These are phyloP conservation scores for Hanseniaspora uvarum DNA, from an alignment of 1,139 yeast genomes.

Conservation along the genomic window DNA sequence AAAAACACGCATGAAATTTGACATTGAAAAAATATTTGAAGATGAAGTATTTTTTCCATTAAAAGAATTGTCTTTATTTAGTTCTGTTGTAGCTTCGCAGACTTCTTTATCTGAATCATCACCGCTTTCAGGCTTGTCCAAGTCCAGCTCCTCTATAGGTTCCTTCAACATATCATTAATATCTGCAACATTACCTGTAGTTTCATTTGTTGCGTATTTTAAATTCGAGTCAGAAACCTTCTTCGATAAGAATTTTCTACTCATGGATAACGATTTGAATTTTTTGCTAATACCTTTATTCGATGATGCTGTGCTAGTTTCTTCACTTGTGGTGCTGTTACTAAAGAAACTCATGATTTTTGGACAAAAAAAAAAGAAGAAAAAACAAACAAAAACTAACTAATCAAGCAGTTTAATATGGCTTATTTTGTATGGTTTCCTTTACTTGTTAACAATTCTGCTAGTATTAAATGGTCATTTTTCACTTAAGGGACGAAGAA, in stretches of 20 bases:
- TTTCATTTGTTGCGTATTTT: not conserved
- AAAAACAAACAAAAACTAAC: not conserved
- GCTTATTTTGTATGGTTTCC: no score
- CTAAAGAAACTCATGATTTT: constrained; percentile 1
- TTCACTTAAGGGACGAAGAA: no score
- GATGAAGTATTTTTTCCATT: not conserved
- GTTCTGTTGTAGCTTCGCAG: not conserved
- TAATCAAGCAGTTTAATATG: no score
- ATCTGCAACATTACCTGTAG: not conserved
- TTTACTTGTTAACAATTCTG: no score
- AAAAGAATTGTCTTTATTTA: not conserved
- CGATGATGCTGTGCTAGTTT: not conserved
- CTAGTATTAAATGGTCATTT: no score
- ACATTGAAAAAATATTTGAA: constrained; percentile 1
- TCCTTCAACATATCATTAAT: constrained; percentile 5
- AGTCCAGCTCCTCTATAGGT: not conserved
- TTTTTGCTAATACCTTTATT: not conserved
- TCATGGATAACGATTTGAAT: constrained; percentile 1
- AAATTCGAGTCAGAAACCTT: not conserved
- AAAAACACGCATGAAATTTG: constrained; percentile 1
- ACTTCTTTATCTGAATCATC: not conserved
- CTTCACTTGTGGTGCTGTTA: not conserved
- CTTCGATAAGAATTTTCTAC: constrained; percentile 1
- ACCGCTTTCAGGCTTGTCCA: not conserved
- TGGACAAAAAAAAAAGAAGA: not conserved